phyloP scores from a whole-genome alignment of 2,329 filamentous ascomycete genomes.

The Aspergillus unguis region DNA sequence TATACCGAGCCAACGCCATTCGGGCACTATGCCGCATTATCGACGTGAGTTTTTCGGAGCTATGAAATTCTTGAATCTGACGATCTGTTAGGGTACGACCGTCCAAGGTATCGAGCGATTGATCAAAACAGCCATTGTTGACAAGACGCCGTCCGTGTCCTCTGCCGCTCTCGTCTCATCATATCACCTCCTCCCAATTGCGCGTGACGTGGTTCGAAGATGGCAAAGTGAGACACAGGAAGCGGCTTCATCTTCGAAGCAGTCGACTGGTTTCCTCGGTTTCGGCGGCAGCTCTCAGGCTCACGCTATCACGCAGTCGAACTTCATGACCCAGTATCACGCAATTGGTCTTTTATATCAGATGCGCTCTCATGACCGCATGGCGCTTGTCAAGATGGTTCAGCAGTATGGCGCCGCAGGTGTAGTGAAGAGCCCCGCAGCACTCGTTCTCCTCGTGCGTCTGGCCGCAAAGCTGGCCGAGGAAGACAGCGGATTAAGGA shows the following conservation, averaged over 20 bases:
- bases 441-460: conserved; percentile 86
- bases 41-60: conserved; percentile 60
- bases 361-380: conserved; percentile 95
- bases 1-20: conserved; percentile 94
- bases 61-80: conserved; percentile 14
- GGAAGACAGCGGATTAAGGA: conserved; percentile 82
- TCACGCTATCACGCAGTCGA: conserved; percentile 73
- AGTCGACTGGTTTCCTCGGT: conserved; percentile 83
- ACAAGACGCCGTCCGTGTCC: conserved; percentile 96
- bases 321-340: conserved; percentile 98
- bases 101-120: conserved; percentile 97
- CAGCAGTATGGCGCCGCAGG: conserved; percentile 93
- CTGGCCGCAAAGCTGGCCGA: conserved; percentile 90
- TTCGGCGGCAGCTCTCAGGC: conserved; percentile 77
- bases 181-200: conserved; percentile 95
- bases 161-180: conserved; percentile 94
- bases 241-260: conserved; percentile 85
- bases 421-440: conserved; percentile 90
- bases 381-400: conserved; percentile 99
- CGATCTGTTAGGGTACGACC: conserved; percentile 67
- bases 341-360: conserved; percentile 96
- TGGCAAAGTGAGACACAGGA: conserved; percentile 99
- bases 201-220: conserved; percentile 88
- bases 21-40: conserved; percentile 94
- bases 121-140: conserved; percentile 98